Base-by-base conservation (phyloP, 805 yeast species). In the Starmerella khaoyaiensis region DNA sequence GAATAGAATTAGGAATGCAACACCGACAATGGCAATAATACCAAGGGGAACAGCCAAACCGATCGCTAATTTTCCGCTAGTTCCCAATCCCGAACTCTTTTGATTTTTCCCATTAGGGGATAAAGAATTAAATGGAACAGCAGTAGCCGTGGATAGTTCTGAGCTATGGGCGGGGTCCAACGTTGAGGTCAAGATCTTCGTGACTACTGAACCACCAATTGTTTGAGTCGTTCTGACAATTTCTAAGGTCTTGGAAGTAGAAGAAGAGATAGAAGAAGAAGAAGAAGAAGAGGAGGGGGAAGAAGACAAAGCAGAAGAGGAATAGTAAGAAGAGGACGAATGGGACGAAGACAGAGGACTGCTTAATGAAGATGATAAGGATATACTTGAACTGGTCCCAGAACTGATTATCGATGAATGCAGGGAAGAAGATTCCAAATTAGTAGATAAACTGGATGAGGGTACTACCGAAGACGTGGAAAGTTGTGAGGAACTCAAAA, bases 41-140 rank as follows among this genome's bases (percentile, higher is more conserved):
- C 42, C 45, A 14, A 44, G 20, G 2, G 47, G 47, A 2, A 44
- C 43, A 4, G 44, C 45, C 7, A 44, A 40, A 7, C 47, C 47
- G 11, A 44, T 28, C 4, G 47, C 47, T 5, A 41, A 37, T 17
- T 44, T 44, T 2, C 41, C 45, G 12, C 45, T 42, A 3, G 45
- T 44, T 24, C 32, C 30, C 12, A 44, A 33, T 3, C 47, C 41
- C n/a, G 33, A 20, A 10, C 15, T 9, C 2, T 25, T 15, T 4
- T 17, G 11, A 5, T 30, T 24, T 12, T 34, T 36, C 11, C 20
- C 20, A 9, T 26, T 12, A 15, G 21, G 15, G 10, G 18, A 20
- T 7, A 20, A 10, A 3, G 41, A 22, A 3, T n/a, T 15, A 10
- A 22, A 35, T 3, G 27, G 33, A 3, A 20, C 5, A 19, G 24